A percentile compares a stretch with the other conserved stretches of the same genome.
These are phyloP conservation scores for Phlebiopsis flavidoalba DNA, from an alignment of 768 basidiomycete genomes.

Conservation along the genomic window DNA sequence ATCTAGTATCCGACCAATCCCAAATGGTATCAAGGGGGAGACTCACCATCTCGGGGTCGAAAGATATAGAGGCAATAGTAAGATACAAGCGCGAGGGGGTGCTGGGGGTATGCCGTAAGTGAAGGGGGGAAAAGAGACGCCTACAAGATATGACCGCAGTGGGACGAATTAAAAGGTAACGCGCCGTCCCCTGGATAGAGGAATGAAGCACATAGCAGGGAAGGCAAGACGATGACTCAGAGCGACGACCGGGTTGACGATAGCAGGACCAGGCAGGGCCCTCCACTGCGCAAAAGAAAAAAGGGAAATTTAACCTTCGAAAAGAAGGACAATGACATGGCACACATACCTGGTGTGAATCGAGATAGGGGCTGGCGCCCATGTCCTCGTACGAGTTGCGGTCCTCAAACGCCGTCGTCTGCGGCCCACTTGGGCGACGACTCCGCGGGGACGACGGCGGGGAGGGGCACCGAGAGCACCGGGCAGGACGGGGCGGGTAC, in stretches of 20 bases:
- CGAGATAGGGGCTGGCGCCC: slow-evolving; percentile 29
- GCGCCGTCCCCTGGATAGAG: background rate
- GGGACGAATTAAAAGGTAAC: background rate
- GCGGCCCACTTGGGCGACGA: slow-evolving; percentile 24
- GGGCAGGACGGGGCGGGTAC: slow-evolving; percentile 28
- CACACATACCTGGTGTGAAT: slow-evolving; percentile 27
- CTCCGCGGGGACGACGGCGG: slow-evolving; percentile 30
- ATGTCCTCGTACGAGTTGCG: slow-evolving; percentile 24
- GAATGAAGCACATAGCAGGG: background rate
- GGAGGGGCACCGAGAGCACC: slow-evolving; percentile 31
- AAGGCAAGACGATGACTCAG: background rate
- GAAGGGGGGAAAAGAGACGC: background rate
- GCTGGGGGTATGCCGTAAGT: background rate
- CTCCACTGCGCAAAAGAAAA: slow-evolving; percentile 25
- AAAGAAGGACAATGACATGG: background rate
- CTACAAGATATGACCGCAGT: background rate
- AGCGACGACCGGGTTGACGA: slow-evolving; percentile 17
- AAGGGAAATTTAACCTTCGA: background rate
- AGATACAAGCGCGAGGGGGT: background rate
- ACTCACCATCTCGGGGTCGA: slow-evolving; percentile 1
- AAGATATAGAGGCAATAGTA: slow-evolving; percentile 1
- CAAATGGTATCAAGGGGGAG: background rate
- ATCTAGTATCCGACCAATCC: slow-evolving; percentile 6
- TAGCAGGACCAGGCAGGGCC: slow-evolving; percentile 31
- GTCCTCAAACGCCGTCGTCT: slow-evolving; percentile 33